A percentile compares a stretch with the other conserved stretches of the same genome.
These are phyloP conservation scores for Penicillium flavigenum DNA, from an alignment of 495 filamentous ascomycete species.

Conservation along the genomic window DNA sequence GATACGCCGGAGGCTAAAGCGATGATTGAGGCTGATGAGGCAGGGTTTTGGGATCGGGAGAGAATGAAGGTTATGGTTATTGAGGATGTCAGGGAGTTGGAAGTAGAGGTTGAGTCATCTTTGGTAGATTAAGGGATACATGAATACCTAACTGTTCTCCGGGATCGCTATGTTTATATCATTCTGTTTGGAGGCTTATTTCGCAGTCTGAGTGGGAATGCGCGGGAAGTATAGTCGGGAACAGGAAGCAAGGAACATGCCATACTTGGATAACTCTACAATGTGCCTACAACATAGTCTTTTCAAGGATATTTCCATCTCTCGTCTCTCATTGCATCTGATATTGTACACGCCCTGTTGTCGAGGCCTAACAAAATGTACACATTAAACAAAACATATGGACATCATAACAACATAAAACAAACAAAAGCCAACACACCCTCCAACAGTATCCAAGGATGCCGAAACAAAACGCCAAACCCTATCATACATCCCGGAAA, in stretches of 20 bases:
- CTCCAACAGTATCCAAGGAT: neutral
- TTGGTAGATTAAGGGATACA: neutral
- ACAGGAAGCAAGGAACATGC: too few relatives aligned
- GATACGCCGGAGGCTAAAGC: neutral
- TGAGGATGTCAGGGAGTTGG: neutral
- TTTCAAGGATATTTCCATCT: neutral
- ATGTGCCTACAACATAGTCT: neutral
- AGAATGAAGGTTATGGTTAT: neutral
- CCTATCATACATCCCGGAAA: conserved; percentile 1
- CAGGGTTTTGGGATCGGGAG: conserved; percentile 2
- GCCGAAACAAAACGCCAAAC: neutral
- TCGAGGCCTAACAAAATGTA: neutral
- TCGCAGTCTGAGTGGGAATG: too few relatives aligned
- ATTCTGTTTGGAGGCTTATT: too few relatives aligned
- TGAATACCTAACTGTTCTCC: neutral
- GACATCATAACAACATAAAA: neutral
- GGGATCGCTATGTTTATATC: neutral
- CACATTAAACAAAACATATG: conserved; percentile 5
- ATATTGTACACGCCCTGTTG: conserved; percentile 1
- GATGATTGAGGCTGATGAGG: conserved; percentile 1
- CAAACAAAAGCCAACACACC: neutral
- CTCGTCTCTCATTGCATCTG: conserved; percentile 1
- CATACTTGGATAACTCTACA: neutral
- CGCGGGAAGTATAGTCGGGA: neutral
- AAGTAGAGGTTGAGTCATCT: neutral